Conservation (phyloP, 2,329 filamentous ascomycete species). For the Purpureocillium takamizusanense region DNA sequence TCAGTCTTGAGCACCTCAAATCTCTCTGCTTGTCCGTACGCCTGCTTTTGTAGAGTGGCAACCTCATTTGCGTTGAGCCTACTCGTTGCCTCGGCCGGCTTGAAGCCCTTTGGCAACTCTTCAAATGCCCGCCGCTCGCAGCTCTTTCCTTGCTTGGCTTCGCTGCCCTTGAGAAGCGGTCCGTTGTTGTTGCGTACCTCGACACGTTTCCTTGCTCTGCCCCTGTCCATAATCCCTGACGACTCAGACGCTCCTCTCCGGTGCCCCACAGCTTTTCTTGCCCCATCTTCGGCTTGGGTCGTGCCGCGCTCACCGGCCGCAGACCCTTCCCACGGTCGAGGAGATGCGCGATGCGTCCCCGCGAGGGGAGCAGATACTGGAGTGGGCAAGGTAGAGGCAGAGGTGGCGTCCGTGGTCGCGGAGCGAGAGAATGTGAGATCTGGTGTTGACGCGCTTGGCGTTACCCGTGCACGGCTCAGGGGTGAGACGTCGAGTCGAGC, state of each 20-base stretch:
- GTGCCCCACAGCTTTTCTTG: conserved; percentile 23
- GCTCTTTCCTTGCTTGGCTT: conserved; percentile 36
- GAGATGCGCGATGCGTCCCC: conserved; percentile 31
- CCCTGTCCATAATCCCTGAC: conserved; percentile 51
- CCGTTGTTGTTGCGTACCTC: conserved; percentile 31
- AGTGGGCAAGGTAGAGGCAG: conserved; percentile 33
- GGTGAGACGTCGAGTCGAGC: conserved; percentile 38
- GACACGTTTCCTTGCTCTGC: conserved; percentile 46
- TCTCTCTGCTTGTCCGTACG: conserved; percentile 49
- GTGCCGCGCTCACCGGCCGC: conserved; percentile 1
- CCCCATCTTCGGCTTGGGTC: conserved; percentile 9
- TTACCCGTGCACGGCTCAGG: conserved; percentile 31
- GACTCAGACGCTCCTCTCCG: conserved; percentile 48
- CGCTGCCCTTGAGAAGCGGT: conserved; percentile 25
- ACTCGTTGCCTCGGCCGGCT: conserved; percentile 39
- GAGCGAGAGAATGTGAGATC: conserved; percentile 35
- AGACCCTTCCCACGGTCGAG: conserved; percentile 33
- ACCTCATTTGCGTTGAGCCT: conserved; percentile 41
- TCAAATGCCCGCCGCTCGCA: conserved; percentile 51
- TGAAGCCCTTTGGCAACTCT: conserved; percentile 49
- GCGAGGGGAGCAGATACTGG: conserved; percentile 38
- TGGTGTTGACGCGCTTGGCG: conserved; percentile 23
- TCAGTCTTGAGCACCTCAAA: conserved; percentile 56
- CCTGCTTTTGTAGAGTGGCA: conserved; percentile 46
- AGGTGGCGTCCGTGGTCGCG: conserved; percentile 25